Base-by-base conservation (phyloP, 176 grass and related monocot species). In the Bothriochloa decipiens region DNA sequence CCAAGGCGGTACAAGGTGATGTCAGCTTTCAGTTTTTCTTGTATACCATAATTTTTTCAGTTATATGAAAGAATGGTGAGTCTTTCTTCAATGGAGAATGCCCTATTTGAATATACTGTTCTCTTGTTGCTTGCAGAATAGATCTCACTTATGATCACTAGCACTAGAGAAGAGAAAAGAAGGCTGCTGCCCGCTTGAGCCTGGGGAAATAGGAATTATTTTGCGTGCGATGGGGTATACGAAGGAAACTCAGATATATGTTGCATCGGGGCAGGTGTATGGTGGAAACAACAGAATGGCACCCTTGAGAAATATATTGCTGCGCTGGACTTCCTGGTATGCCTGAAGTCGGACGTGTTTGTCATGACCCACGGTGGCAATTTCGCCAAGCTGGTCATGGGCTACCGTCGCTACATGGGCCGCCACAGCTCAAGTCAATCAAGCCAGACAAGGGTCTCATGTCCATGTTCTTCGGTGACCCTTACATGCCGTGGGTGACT, bases 291-390 rank as follows among this genome's bases (percentile, higher is more conserved):
- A 87, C 78, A 78, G 91, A 80, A 95, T 98, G 93, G 91, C 91
- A 23, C 93, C 91, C 5, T 78, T 98, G n/a, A 95, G 91, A 83
- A 95, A 98, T 78, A 93, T 95, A 93, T 98, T 65, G 96, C 96
- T 43, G 96, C 96, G 6, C 20, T 98, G 74, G 96, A 98, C 75
- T 98, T 98, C 78, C 79, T 98, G 43, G 93, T 95, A n/a, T 98
- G 96, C 81, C 70, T 95, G 74, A 98, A 95, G 72, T 98, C 96
- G 0, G 93, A 95, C 2, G 96, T 98, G 37, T 98, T 98, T 7
- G 96, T 98, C 27, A 95, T 98, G 96, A 98, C 96, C 28, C 96
- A 98, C 6, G 93, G 93, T 2, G 96, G 96, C 78, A 98, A 98
- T 61, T 98, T 98, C 6, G 93, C 93, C 9, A 98, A 98, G 80